Percentiles rank a stretch among this genome's conserved stretches.
Evolutionary conservation across 2,329 filamentous ascomycete genomes (phyloP).

Genomic region (Neophaeococcomyces mojaviensis): DNA sequence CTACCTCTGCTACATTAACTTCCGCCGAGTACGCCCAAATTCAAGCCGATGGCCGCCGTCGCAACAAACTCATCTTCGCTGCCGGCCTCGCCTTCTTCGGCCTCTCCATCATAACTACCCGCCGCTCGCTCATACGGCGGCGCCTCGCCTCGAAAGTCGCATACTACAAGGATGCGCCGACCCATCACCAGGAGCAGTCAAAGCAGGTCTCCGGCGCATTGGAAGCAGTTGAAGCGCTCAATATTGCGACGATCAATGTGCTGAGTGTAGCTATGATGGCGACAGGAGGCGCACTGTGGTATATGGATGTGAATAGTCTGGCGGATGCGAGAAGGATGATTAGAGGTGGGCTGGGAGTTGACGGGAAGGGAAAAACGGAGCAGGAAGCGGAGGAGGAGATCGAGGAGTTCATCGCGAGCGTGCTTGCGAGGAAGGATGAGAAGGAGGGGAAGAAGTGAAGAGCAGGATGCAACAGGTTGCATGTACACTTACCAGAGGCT

Average conservation of each 20-base stretch:
- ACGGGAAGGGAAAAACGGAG: slow-evolving; percentile 46
- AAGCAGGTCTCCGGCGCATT: slow-evolving; percentile 52
- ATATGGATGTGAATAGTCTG: slow-evolving; percentile 64
- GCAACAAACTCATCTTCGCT: slow-evolving; percentile 58
- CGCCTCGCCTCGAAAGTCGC: slow-evolving; percentile 55
- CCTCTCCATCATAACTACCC: slow-evolving; percentile 63
- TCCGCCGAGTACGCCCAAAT: slow-evolving; percentile 9
- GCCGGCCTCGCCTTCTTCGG: slow-evolving; percentile 69
- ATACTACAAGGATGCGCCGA: slow-evolving; percentile 55
- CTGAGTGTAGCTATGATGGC: slow-evolving; percentile 66
- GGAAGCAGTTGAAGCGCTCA: slow-evolving; percentile 76
- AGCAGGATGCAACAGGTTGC: too few species aligned
- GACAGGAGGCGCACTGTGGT: slow-evolving; percentile 66
- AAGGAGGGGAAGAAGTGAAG: slow-evolving; percentile 30
- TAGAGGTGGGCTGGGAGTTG: slow-evolving; percentile 53
- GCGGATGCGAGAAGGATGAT: slow-evolving; percentile 56
- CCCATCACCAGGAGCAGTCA: slow-evolving; percentile 31
- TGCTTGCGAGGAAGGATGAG: slow-evolving; percentile 43
- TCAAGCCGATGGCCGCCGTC: slow-evolving; percentile 31
- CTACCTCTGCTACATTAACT: neutral
- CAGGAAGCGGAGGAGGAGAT: slow-evolving; percentile 47
- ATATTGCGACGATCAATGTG: slow-evolving; percentile 81
- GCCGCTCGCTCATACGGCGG: slow-evolving; percentile 61
- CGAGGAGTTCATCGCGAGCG: slow-evolving; percentile 45
- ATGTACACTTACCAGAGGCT: too few species aligned